Conservation (phyloP, 352 stramenopile species). For the Aphanomyces stellatus region DNA sequence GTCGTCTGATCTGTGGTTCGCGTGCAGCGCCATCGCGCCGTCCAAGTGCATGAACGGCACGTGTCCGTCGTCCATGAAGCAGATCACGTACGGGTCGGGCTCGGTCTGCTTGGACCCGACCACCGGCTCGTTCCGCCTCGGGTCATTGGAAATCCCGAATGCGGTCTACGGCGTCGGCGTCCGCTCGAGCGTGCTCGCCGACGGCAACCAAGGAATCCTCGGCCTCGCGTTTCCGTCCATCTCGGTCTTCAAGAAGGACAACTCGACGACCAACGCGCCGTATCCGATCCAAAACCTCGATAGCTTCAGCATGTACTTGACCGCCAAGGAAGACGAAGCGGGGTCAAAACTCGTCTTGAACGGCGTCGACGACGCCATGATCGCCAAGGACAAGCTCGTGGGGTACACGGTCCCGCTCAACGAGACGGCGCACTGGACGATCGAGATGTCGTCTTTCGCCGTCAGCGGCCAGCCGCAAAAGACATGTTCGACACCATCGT, state of each 20-base stretch:
- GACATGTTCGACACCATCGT: slow-evolving; percentile 33
- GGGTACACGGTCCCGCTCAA: slow-evolving; percentile 43
- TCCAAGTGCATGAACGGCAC: slow-evolving; percentile 29
- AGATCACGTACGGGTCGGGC: slow-evolving; percentile 59
- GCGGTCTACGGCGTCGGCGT: slow-evolving; percentile 54
- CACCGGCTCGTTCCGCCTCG: slow-evolving; percentile 35
- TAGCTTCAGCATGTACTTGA: slow-evolving; percentile 64
- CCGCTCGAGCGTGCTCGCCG: slow-evolving; percentile 35
- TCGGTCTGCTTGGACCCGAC: slow-evolving; percentile 48
- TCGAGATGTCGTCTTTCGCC: slow-evolving; percentile 51
- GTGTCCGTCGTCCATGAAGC: slow-evolving; percentile 32
- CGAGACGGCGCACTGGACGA: slow-evolving; percentile 47
- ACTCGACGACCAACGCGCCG: background rate
- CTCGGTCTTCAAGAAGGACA: slow-evolving; percentile 31
- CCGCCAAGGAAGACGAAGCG: slow-evolving; percentile 28
- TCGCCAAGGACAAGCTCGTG: slow-evolving; percentile 34
- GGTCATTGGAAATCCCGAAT: slow-evolving; percentile 31
- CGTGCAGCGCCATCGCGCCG: slow-evolving; percentile 41
- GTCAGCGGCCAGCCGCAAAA: slow-evolving; percentile 30
- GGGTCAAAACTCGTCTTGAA: slow-evolving; percentile 67
- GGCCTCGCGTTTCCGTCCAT: slow-evolving; percentile 50
- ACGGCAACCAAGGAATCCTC: slow-evolving; percentile 46
- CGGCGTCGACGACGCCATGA: slow-evolving; percentile 47
- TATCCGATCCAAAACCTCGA: slow-evolving; percentile 38
- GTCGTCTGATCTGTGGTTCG: slow-evolving; percentile 71